phyloP scores from a whole-genome alignment of 192 early-diverging fungal species.

The Backusella circina region DNA sequence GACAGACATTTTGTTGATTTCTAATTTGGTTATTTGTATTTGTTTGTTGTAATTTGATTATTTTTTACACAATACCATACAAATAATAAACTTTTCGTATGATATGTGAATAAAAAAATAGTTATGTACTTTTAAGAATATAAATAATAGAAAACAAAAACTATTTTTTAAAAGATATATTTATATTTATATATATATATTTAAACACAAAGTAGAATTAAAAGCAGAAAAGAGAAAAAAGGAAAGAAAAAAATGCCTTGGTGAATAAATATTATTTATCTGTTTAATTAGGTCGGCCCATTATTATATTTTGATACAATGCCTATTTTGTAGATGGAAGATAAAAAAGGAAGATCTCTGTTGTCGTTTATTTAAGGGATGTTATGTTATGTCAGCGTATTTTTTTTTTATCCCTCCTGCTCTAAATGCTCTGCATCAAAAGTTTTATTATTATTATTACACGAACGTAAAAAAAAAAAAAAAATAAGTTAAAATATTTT shows the following conservation, averaged over 20 bases:
- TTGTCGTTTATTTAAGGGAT: constrained; percentile 9
- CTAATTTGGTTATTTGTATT: neutral
- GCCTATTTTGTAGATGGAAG: neutral
- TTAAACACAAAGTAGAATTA: neutral
- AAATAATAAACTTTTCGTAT: neutral
- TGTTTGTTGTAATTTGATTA: neutral
- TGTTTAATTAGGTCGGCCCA: neutral
- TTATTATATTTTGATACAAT: constrained; percentile 18
- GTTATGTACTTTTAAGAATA: neutral
- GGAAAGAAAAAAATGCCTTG: constrained; percentile 5
- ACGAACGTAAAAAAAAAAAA: neutral
- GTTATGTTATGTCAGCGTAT: neutral
- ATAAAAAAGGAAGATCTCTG: constrained; percentile 3
- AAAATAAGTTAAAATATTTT: neutral
- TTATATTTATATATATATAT: neutral
- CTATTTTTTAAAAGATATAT: neutral
- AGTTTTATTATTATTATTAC: neutral
- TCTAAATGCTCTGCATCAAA: neutral
- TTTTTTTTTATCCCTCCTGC: neutral
- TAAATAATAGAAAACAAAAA: neutral
- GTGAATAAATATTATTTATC: constrained; percentile 1
- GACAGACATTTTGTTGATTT: neutral
- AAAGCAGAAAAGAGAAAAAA: neutral
- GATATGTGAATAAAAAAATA: neutral
- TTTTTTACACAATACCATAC: neutral